These are phyloP conservation scores for Cadophora sp. DNA, from an alignment of 2,329 filamentous ascomycete species.

Conservation along the genomic window DNA sequence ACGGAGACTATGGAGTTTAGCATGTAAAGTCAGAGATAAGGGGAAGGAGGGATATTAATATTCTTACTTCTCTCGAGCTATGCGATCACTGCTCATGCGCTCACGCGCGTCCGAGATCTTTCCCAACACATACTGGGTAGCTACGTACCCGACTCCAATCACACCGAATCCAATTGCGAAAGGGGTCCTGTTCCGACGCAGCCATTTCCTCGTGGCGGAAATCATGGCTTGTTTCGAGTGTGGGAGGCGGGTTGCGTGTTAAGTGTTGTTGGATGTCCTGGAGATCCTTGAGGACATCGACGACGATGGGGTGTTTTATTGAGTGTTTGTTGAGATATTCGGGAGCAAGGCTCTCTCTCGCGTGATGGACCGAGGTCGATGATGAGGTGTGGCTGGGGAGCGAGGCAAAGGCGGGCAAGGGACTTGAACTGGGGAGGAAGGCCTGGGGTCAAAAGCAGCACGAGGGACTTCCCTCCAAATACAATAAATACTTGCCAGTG, in stretches of 20 bases:
- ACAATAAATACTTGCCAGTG: background rate
- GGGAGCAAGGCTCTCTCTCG: conserved; percentile 12
- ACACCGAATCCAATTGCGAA: conserved; percentile 88
- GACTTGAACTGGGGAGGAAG: background rate
- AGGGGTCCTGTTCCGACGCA: conserved; percentile 88
- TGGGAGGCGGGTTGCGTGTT: background rate
- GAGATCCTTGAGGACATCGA: conserved; percentile 12
- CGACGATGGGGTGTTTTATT: background rate
- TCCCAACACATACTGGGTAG: conserved; percentile 87
- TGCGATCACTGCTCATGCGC: conserved; percentile 95
- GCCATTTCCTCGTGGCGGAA: conserved; percentile 83
- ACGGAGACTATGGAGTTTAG: conserved; percentile 69
- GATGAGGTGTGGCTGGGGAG: conserved; percentile 27
- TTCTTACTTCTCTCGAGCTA: conserved; percentile 92
- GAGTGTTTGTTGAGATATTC: conserved; percentile 15
- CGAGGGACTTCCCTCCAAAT: too few relatives aligned
- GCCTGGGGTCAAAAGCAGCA: conserved; percentile 13
- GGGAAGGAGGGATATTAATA: too few relatives aligned
- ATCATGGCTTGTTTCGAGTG: conserved; percentile 56
- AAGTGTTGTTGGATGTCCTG: background rate
- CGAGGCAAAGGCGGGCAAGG: background rate
- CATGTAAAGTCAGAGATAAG: background rate
- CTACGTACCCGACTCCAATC: conserved; percentile 88
- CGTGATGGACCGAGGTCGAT: conserved; percentile 25
- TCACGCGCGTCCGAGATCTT: conserved; percentile 94